Conservation (phyloP, 1,284 basidiomycete genomes). For the Malassezia nana region DNA sequence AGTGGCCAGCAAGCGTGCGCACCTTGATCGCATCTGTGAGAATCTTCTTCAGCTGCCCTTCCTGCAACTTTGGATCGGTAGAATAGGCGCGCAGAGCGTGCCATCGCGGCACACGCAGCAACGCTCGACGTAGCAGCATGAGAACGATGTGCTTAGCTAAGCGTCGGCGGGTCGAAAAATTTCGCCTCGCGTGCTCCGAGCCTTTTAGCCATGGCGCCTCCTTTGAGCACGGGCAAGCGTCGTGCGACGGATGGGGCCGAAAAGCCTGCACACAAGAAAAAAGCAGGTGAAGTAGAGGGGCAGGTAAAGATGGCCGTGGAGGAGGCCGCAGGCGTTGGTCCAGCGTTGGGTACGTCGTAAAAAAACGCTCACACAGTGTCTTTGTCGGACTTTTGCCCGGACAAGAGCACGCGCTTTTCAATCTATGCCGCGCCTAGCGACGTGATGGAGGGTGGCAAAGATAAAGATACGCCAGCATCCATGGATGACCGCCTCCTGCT, state of each 20-base stretch:
- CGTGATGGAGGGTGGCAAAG: background rate
- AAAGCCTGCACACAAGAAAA: conserved; percentile 1
- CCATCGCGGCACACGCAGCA: background rate
- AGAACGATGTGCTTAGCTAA: background rate
- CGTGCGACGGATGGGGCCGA: conserved; percentile 1
- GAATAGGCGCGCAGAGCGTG: background rate
- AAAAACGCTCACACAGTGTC: background rate
- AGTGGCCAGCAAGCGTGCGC: background rate
- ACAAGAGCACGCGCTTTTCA: conserved; percentile 1
- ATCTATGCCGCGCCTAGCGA: conserved; percentile 12
- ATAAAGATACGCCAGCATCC: background rate
- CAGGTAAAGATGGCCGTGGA: background rate
- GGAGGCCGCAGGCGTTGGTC: conserved; percentile 2
- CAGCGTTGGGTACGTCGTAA: conserved; percentile 9
- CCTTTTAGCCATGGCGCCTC: background rate
- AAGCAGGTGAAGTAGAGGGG: background rate
- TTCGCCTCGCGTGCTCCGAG: background rate
- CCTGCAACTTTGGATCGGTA: background rate
- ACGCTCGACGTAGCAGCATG: background rate
- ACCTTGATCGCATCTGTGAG: conserved; percentile 9
- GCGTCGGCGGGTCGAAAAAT: background rate
- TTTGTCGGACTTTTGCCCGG: conserved; percentile 13
- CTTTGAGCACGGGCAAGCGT: conserved; percentile 7
- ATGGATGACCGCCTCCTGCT: conserved; percentile 29
- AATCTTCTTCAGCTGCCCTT: conserved; percentile 6